Base-by-base conservation (phyloP, 345 rosid species). In the Rhizophora mangle region DNA sequence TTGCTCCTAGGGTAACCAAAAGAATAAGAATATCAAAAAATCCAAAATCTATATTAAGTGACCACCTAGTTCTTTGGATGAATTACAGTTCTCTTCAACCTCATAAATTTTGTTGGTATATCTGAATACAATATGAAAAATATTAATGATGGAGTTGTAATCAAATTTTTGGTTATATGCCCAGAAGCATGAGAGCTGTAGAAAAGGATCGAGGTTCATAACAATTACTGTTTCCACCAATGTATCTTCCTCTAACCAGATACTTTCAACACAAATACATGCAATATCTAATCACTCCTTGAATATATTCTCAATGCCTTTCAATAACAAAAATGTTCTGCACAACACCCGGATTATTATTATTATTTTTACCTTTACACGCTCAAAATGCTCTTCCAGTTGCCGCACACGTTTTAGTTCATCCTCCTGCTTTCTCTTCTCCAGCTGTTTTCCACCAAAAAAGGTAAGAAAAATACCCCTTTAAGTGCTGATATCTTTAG, bases 361-460 rank as follows among this genome's bases (percentile, higher is more conserved):
- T 7, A 7, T 34, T 8, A 1, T 24, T 8, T 21, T 77, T 76
- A 88, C 99, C 97, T 95, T 91, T 15, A 88, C 84, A 67, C 92
- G 98, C 77, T 81, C 87, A 70, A 95, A 81, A 69, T 88, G 83
- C 84, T 95, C 96, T 80, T 95, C 99, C 59, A 86, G 96, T 82
- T 88, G 94, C 82, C 83, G 86, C 69, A 90, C 90, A 66, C 87
- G 85, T 77, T 90, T 92, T 68, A 78, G 86, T 73, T 90, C 97
- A 52, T 95, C 97, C 79, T 95, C 97, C 70, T 87, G 92, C 81
- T 92, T 95, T 82, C 96, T 84, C 81, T 79, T 92, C 83, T 95
- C 98, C 87, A 95, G 71, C 99, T 95, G 86, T 78, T 77, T 31
- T 67, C 61, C 72, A 51, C 62, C 59, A 43, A 16, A 46, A n/a